Conservation (phyloP, 2,329 filamentous ascomycete species). For the Trichoderma guizhouense region DNA sequence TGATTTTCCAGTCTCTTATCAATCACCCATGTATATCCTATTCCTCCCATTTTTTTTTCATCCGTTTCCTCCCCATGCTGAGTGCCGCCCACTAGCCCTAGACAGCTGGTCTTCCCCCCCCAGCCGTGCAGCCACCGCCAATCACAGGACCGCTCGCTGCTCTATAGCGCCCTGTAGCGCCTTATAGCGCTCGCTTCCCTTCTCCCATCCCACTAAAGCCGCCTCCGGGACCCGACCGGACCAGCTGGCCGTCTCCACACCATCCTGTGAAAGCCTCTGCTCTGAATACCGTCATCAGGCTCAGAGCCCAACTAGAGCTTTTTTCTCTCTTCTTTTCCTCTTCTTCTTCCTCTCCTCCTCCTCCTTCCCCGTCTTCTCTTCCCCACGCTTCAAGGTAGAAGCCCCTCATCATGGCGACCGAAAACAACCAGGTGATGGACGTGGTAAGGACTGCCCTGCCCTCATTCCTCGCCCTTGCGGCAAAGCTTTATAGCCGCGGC, state of each 20-base stretch:
- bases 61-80: neutral
- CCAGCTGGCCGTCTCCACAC: conserved; percentile 19
- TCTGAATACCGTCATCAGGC: conserved; percentile 28
- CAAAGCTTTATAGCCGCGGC: neutral
- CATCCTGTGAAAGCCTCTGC: conserved; percentile 17
- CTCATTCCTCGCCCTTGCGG: neutral
- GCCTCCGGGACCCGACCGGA: conserved; percentile 11
- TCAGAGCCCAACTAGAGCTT: conserved; percentile 21
- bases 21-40: neutral
- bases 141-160: neutral
- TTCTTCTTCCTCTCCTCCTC: conserved; percentile 2
- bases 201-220: conserved; percentile 4
- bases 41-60: neutral
- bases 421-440: conserved; percentile 76
- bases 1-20: neutral
- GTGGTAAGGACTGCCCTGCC: conserved; percentile 53
- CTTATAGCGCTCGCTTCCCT: neutral
- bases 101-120: conserved; percentile 1
- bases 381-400: neutral
- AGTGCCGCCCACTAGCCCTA: conserved; percentile 13
- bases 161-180: conserved; percentile 5
- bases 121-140: conserved; percentile 10
- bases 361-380: conserved; percentile 14
- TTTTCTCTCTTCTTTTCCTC: neutral
- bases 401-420: conserved; percentile 63